Base-by-base conservation (phyloP, 1,284 basidiomycete genomes). In the Takashimella koratensis region DNA sequence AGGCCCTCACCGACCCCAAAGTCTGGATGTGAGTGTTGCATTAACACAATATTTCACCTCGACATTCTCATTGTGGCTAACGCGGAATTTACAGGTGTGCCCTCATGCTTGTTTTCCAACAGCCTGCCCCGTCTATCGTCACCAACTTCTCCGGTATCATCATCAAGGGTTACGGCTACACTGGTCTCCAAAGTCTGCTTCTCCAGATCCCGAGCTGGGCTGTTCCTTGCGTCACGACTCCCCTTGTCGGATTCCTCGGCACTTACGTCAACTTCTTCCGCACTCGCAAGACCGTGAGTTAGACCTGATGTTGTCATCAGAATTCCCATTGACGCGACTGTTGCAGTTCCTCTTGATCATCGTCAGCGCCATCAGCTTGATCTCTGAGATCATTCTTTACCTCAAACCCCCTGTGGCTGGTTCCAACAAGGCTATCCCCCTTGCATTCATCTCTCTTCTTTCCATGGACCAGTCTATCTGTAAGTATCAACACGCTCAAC, bases 1-100 rank as follows among this genome's bases (percentile, higher is more conserved):
- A 56, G n/a, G 49, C 49, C 10, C 47, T 47, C 4, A 43, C 44
- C 40, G 58, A 59, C 51, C 51, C 53, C 51, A 60, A 59, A 50
- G 49, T 54, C 39, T 58, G 45, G 42, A 52, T 56, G 49, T 58
- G 53, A 36, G 30, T 36, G n/a, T n/a, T n/a, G 16, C 30, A 36
- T 36, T 36, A 8, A 8, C 30, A 36, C 30, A 36, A 36, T 36
- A 36, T 36, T 36, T 36, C 30, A n/a, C n/a, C n/a, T n/a, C n/a
- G n/a, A n/a, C n/a, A n/a, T n/a, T n/a, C n/a, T n/a, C n/a, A n/a
- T n/a, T n/a, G n/a, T n/a, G n/a, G n/a, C n/a, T n/a, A n/a, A n/a
- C n/a, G n/a, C n/a, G n/a, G n/a, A n/a, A n/a, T 36, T 8, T 8
- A 36, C 16, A 36, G 30, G 30, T 36, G 30, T 16, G 30, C 30